These are phyloP conservation scores for Crepidotus sp. DNA, from an alignment of 1,284 basidiomycete species.

Conservation along the genomic window DNA sequence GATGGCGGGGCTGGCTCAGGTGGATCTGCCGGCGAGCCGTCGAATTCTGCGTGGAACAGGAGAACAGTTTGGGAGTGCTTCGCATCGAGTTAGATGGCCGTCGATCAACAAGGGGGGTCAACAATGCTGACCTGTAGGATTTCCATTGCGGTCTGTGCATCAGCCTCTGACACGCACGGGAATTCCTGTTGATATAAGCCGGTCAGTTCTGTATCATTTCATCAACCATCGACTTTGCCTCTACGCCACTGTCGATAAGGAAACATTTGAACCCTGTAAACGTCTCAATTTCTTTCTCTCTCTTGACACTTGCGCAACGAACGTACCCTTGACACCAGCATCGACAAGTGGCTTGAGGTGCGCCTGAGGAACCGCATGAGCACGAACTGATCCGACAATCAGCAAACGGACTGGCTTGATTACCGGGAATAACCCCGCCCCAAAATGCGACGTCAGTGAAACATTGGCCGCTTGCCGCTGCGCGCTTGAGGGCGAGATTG, in stretches of 20 bases:
- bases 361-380: conserved; percentile 30
- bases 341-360: conserved; percentile 63
- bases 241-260: conserved; percentile 87
- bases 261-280: conserved; percentile 86
- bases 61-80: conserved; percentile 63
- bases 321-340: conserved; percentile 68
- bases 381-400: background rate
- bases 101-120: conserved; percentile 4
- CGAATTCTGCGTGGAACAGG: conserved; percentile 88
- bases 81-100: background rate
- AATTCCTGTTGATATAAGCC: conserved; percentile 58
- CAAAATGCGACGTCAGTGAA: conserved; percentile 88
- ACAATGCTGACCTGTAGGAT: conserved; percentile 51
- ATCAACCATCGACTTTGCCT: conserved; percentile 36
- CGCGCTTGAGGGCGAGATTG: conserved; percentile 63
- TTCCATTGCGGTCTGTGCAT: conserved; percentile 65
- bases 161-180: conserved; percentile 69
- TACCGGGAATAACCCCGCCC: conserved; percentile 89
- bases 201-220: background rate
- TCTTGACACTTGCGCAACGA: background rate
- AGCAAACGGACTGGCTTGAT: conserved; percentile 44
- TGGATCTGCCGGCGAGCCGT: conserved; percentile 24
- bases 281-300: background rate
- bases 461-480: conserved; percentile 65
- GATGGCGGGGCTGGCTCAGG: conserved; percentile 35